phyloP scores from a whole-genome alignment of 176 grass and related monocot genomes.

The Melocanna baccifera region DNA sequence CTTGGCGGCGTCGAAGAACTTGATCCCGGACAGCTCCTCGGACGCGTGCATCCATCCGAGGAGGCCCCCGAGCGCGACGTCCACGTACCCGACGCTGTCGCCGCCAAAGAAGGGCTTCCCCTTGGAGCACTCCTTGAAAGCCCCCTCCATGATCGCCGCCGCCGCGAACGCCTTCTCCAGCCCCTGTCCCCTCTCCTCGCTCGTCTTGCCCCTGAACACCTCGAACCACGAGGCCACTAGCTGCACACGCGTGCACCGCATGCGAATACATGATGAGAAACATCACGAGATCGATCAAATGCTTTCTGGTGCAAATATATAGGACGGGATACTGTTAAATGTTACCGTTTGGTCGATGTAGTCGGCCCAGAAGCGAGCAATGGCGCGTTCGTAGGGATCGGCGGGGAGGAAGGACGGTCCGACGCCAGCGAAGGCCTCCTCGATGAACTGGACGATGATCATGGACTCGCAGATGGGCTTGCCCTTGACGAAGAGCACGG shows the following conservation, averaged over 20 bases:
- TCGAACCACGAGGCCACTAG: not conserved
- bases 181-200: constrained; percentile 30
- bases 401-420: too few relatives aligned
- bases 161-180: not conserved
- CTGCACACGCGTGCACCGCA: not conserved
- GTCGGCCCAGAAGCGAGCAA: too few relatives aligned
- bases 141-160: constrained; percentile 20
- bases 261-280: too few relatives aligned
- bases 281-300: too few relatives aligned
- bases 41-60: not conserved
- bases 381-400: too few relatives aligned
- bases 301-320: too few relatives aligned
- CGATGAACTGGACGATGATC: too few relatives aligned
- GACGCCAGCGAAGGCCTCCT: too few relatives aligned
- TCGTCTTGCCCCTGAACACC: constrained; percentile 3
- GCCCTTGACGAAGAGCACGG: too few relatives aligned
- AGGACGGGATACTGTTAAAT: too few relatives aligned
- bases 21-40: not conserved
- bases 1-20: constrained; percentile 18
- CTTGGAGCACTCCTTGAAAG: constrained; percentile 29
- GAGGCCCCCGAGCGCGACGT: constrained; percentile 30
- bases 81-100: constrained; percentile 33
- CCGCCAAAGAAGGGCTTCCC: constrained; percentile 53
- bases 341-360: too few relatives aligned
- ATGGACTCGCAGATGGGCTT: too few relatives aligned